Conservation (phyloP, 148 eudicot species). For the Mesembryanthemum crystallinum region DNA sequence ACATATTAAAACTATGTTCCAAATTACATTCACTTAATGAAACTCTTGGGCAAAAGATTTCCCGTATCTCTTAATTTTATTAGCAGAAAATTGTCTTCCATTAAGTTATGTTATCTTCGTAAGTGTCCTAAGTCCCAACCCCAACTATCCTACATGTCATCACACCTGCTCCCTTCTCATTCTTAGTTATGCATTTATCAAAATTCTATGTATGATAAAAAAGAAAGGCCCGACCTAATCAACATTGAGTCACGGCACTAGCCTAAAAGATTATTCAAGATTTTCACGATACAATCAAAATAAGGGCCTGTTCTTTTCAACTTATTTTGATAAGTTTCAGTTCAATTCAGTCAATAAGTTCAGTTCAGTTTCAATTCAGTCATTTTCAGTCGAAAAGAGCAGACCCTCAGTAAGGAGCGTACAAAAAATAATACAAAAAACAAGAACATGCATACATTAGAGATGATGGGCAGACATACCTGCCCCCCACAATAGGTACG, state of each 20-base stretch:
- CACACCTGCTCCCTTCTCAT: slow-evolving; percentile 5
- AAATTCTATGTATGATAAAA: background rate
- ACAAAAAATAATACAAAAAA: background rate
- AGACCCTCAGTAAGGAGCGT: background rate
- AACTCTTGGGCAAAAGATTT: background rate
- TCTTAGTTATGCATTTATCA: background rate
- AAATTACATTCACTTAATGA: slow-evolving; percentile 4
- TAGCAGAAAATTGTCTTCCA: background rate
- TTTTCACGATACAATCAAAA: background rate
- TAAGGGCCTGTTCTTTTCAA: too few relatives aligned
- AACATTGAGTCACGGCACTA: background rate
- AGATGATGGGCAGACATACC: slow-evolving; percentile 5
- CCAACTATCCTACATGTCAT: slow-evolving; percentile 13
- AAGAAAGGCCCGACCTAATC: background rate
- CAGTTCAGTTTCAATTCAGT: too few relatives aligned
- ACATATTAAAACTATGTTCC: background rate
- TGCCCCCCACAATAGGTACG: slow-evolving; percentile 14
- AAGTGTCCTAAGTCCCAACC: slow-evolving; percentile 6
- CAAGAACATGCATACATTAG: background rate
- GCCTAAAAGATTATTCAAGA: background rate
- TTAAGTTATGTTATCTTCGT: slow-evolving; percentile 10
- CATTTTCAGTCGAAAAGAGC: too few relatives aligned
- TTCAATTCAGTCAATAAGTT: too few relatives aligned
- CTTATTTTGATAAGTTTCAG: too few relatives aligned
- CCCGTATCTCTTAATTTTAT: background rate